Percentiles rank a stretch among this genome's conserved stretches.
Evolutionary conservation across 345 rosid species (phyloP).

Genomic region (Brassica carinata): DNA sequence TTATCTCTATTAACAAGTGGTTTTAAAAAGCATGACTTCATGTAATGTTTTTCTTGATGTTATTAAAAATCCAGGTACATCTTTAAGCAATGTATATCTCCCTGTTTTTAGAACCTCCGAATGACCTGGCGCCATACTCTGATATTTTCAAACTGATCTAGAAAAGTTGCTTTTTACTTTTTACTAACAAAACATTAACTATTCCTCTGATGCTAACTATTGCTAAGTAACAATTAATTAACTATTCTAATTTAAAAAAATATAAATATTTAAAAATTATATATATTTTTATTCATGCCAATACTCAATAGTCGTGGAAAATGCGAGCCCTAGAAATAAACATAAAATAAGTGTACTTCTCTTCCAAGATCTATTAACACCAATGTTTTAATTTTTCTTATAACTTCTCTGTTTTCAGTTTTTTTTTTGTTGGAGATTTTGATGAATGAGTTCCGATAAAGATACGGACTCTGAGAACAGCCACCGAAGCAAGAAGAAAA

Average conservation of each 20-base stretch:
- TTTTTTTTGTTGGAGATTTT: conserved; percentile 1
- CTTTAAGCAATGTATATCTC: neutral
- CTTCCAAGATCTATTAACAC: too few species aligned
- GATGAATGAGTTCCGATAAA: conserved; percentile 39
- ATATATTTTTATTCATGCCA: too few species aligned
- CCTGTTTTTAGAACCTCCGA: conserved; percentile 45
- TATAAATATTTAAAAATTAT: too few species aligned
- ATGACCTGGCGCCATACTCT: conserved; percentile 69
- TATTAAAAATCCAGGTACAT: neutral
- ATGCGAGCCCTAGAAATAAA: too few species aligned
- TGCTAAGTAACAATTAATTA: too few species aligned
- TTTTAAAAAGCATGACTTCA: neutral
- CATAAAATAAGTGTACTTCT: too few species aligned
- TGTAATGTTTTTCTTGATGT: neutral
- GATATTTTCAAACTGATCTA: conserved; percentile 48
- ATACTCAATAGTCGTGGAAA: too few species aligned
- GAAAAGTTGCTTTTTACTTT: too few species aligned
- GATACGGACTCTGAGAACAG: conserved; percentile 45
- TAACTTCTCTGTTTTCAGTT: too few species aligned
- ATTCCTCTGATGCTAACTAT: neutral
- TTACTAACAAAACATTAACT: neutral
- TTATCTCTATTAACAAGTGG: neutral
- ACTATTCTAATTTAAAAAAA: too few species aligned
- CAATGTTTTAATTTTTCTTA: too few species aligned
- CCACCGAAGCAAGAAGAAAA: conserved; percentile 62